Evolutionary conservation across 805 yeast species (phyloP).

Genomic region (Hagleromyces aurorensis): DNA sequence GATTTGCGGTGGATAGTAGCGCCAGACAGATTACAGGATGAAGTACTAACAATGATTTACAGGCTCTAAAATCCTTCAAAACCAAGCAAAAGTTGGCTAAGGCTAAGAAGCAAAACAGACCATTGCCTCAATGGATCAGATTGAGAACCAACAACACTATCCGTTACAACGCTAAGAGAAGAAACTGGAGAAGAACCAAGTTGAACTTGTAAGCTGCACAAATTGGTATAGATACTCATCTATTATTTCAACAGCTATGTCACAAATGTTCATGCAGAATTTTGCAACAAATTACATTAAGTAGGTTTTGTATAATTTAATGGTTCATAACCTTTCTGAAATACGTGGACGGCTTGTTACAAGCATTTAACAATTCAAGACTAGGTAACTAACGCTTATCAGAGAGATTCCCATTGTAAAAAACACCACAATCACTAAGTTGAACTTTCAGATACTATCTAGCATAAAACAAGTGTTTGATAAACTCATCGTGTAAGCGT

Average conservation of each 20-base stretch:
- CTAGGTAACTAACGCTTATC: conserved; percentile 5
- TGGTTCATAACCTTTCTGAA: conserved; percentile 4
- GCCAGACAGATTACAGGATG: no score
- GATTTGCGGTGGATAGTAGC: no score
- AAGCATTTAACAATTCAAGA: background rate
- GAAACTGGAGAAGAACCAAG: conserved; percentile 99
- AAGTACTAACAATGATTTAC: no score
- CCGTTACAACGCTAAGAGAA: conserved; percentile 99
- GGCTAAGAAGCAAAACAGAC: conserved; percentile 98
- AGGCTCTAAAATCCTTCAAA: conserved; percentile 93
- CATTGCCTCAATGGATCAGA: conserved; percentile 99
- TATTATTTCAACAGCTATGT: conserved; percentile 4
- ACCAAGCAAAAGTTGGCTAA: conserved; percentile 98
- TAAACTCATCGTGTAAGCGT: conserved; percentile 29
- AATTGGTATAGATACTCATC: conserved; percentile 3
- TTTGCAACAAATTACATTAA: conserved; percentile 7
- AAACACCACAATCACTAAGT: conserved; percentile 27
- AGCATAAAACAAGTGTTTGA: conserved; percentile 27
- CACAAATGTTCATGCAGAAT: conserved; percentile 1
- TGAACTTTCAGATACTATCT: conserved; percentile 32
- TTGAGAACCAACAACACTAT: conserved; percentile 95
- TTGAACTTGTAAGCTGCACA: conserved; percentile 67
- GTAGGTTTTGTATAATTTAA: conserved; percentile 12
- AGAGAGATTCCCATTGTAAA: conserved; percentile 20
- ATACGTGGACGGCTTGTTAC: background rate